A percentile compares a stretch with the other conserved stretches of the same genome.
phyloP scores from a whole-genome alignment of 1,139 yeast genomes.

The Geotrichum fermentans region DNA sequence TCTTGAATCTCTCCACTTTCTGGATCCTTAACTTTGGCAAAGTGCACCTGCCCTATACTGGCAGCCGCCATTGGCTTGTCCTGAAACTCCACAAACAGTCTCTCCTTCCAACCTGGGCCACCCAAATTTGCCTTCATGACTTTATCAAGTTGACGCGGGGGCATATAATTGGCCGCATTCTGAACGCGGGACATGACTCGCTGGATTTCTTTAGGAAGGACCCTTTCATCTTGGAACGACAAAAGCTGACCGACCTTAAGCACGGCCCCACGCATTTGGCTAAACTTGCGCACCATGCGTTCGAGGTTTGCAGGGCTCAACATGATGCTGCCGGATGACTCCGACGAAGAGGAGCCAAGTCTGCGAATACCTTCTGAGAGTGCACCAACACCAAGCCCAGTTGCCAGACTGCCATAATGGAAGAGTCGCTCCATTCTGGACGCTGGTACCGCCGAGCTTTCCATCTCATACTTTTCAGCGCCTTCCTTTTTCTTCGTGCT shows the following conservation, averaged over 20 bases:
- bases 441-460: constrained; percentile 73
- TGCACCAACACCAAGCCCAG: constrained; percentile 84
- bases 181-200: constrained; percentile 78
- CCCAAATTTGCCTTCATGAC: constrained; percentile 65
- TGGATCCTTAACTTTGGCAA: constrained; percentile 54
- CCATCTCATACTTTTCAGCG: constrained; percentile 43
- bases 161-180: constrained; percentile 95
- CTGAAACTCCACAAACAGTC: constrained; percentile 65
- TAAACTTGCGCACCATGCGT: constrained; percentile 77
- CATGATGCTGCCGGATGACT: constrained; percentile 44
- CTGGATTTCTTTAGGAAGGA: constrained; percentile 81
- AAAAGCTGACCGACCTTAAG: constrained; percentile 91
- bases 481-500: constrained; percentile 13
- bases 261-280: constrained; percentile 98
- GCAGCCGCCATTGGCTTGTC: constrained; percentile 96
- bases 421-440: constrained; percentile 79
- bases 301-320: constrained; percentile 81
- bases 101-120: constrained; percentile 74
- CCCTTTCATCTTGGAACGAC: constrained; percentile 80
- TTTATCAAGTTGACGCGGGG: constrained; percentile 77
- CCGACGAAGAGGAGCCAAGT: constrained; percentile 45
- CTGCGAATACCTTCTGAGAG: constrained; percentile 73
- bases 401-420: constrained; percentile 90
- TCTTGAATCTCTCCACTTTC: constrained; percentile 38
- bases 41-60: constrained; percentile 94